phyloP scores from a whole-genome alignment of 2,329 filamentous ascomycete genomes.

The Verticillium longisporum region DNA sequence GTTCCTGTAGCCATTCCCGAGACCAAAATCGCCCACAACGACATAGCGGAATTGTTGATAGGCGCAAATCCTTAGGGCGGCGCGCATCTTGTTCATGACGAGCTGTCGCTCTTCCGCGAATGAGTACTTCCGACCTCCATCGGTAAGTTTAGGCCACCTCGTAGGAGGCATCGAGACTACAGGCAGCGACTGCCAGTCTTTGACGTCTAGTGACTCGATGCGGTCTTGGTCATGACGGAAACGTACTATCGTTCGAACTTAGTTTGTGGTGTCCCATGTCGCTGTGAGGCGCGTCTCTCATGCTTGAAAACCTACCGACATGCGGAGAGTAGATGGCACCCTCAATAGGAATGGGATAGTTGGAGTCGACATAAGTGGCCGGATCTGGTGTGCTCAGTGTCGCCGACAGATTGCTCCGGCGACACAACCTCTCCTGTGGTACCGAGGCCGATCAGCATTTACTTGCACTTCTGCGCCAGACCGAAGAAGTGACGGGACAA shows the following conservation, averaged over 20 bases:
- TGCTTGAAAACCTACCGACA: constrained; percentile 44
- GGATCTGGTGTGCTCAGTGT: constrained; percentile 57
- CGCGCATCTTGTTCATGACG: constrained; percentile 66
- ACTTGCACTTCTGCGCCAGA: background rate
- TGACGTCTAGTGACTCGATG: constrained; percentile 49
- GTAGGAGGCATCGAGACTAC: constrained; percentile 70
- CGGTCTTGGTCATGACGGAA: constrained; percentile 64
- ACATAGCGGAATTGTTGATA: constrained; percentile 50
- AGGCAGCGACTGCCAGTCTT: constrained; percentile 51
- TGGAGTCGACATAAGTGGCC: constrained; percentile 33
- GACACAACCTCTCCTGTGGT: constrained; percentile 60
- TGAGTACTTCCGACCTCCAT: constrained; percentile 60
- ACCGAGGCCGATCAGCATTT: background rate
- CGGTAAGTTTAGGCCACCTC: constrained; percentile 66
- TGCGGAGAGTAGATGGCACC: constrained; percentile 64
- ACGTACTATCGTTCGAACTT: constrained; percentile 42
- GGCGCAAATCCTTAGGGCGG: constrained; percentile 63
- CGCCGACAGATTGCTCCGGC: constrained; percentile 66
- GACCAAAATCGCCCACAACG: constrained; percentile 58
- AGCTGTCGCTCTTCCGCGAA: constrained; percentile 65
- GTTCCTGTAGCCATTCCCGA: constrained; percentile 58
- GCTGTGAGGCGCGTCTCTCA: background rate
- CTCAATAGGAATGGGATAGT: constrained; percentile 66
- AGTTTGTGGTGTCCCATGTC: background rate
- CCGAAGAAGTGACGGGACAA: background rate